Conservation (phyloP, 768 basidiomycete species). For the Amanita pallidorosea region DNA sequence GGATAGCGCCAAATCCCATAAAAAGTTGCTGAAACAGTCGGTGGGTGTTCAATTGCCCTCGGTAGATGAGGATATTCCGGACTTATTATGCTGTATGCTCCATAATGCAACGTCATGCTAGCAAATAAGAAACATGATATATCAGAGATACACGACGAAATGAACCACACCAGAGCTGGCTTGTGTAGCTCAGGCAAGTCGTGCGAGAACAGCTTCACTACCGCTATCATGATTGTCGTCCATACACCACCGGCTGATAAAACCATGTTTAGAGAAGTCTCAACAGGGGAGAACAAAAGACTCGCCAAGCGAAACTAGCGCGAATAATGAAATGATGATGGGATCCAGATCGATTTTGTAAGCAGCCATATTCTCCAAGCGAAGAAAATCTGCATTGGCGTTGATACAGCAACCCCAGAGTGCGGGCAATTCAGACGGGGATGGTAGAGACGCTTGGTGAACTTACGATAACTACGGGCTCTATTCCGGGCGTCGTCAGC, state of each 20-base stretch:
- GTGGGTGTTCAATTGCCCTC: background rate
- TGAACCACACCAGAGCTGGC: slow-evolving; percentile 33
- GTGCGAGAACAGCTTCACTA: slow-evolving; percentile 24
- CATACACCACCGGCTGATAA: slow-evolving; percentile 29
- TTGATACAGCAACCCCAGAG: slow-evolving; percentile 29
- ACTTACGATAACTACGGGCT: slow-evolving; percentile 22
- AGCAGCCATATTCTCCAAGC: slow-evolving; percentile 31
- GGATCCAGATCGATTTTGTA: slow-evolving; percentile 25
- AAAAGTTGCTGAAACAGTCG: slow-evolving; percentile 27
- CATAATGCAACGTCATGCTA: slow-evolving; percentile 12
- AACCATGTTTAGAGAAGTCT: background rate
- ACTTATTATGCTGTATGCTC: slow-evolving; percentile 36
- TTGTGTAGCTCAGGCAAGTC: slow-evolving; percentile 31
- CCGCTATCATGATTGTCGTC: slow-evolving; percentile 22
- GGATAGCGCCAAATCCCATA: slow-evolving; percentile 37
- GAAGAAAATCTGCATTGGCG: slow-evolving; percentile 37
- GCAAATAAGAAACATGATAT: slow-evolving; percentile 11
- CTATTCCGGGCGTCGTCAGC: slow-evolving; percentile 9
- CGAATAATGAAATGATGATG: slow-evolving; percentile 19
- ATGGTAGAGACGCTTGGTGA: background rate
- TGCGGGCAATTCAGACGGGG: background rate
- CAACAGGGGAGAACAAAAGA: background rate
- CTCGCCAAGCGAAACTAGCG: slow-evolving; percentile 25
- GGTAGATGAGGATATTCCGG: background rate
- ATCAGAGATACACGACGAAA: slow-evolving; percentile 30